These are phyloP conservation scores for Camellia oleifera DNA, from an alignment of 179 eudicot genomes.

Conservation along the genomic window DNA sequence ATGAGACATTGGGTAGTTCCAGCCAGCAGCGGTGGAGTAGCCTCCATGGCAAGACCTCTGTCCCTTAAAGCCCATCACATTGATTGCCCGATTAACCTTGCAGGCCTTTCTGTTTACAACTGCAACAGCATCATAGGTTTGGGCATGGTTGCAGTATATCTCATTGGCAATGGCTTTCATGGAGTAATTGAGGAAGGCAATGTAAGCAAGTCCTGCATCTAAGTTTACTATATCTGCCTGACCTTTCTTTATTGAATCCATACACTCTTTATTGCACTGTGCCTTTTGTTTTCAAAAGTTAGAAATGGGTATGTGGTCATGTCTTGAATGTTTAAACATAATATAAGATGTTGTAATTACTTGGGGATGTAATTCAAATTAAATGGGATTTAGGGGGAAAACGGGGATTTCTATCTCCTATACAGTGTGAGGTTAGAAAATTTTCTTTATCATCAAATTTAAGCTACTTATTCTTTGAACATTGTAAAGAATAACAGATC, in stretches of 20 bases:
- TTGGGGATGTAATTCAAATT: too few relatives aligned
- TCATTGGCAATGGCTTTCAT: slow-evolving; percentile 1
- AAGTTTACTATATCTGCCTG: background rate
- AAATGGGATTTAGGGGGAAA: too few relatives aligned
- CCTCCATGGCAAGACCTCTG: background rate
- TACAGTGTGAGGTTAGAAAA: too few relatives aligned
- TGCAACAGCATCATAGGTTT: background rate
- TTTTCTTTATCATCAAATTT: too few relatives aligned
- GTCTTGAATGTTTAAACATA: too few relatives aligned
- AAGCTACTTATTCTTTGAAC: too few relatives aligned
- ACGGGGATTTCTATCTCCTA: too few relatives aligned
- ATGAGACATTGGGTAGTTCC: background rate
- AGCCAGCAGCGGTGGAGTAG: background rate
- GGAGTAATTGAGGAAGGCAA: background rate
- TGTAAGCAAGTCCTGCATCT: background rate
- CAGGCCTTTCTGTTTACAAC: background rate
- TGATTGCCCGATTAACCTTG: background rate
- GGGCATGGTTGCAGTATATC: background rate
- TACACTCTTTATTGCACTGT: background rate
- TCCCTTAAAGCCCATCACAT: background rate
- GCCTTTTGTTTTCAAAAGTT: too few relatives aligned
- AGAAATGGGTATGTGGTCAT: too few relatives aligned
- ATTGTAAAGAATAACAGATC: too few relatives aligned
- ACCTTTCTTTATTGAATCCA: background rate
- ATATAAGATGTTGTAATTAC: too few relatives aligned